Conservation (phyloP, 108 stramenopile species). For the Nitzschia putrida region DNA sequence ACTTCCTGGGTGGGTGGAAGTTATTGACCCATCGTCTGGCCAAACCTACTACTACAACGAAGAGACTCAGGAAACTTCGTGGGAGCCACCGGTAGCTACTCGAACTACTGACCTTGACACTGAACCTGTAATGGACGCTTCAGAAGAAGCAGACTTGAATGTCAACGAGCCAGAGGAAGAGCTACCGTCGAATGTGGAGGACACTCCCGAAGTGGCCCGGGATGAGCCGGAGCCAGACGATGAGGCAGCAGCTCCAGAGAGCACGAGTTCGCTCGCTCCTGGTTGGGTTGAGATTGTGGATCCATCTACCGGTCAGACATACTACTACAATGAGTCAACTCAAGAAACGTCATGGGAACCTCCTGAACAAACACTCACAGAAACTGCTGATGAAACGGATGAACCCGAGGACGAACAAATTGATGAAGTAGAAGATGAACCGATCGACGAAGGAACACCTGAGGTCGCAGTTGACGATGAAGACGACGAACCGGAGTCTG, state of each 20-base stretch:
- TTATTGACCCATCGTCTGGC: slow-evolving; percentile 42
- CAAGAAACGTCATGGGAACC: slow-evolving; percentile 71
- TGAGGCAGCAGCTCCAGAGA: slow-evolving; percentile 4
- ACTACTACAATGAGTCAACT: slow-evolving; percentile 62
- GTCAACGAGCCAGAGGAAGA: background rate
- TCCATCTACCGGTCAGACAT: slow-evolving; percentile 37
- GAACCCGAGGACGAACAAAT: background rate
- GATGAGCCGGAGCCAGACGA: slow-evolving; percentile 11
- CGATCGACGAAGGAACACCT: background rate
- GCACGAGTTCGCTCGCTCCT: slow-evolving; percentile 28
- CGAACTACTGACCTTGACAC: background rate
- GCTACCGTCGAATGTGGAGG: background rate
- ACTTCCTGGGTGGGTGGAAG: slow-evolving; percentile 44
- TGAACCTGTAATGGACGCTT: background rate
- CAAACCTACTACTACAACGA: slow-evolving; percentile 48
- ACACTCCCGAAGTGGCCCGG: background rate
- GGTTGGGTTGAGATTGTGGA: slow-evolving; percentile 59
- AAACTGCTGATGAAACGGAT: background rate
- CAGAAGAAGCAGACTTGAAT: background rate
- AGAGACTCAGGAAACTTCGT: slow-evolving; percentile 42
- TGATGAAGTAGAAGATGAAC: slow-evolving; percentile 1
- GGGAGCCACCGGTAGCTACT: slow-evolving; percentile 27
- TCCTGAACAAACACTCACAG: slow-evolving; percentile 7
- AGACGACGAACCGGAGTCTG: background rate
- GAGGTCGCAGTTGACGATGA: background rate